Evolutionary conservation across 2,329 filamentous ascomycete species (phyloP).

Genomic region (Sarocladium kiliense): DNA sequence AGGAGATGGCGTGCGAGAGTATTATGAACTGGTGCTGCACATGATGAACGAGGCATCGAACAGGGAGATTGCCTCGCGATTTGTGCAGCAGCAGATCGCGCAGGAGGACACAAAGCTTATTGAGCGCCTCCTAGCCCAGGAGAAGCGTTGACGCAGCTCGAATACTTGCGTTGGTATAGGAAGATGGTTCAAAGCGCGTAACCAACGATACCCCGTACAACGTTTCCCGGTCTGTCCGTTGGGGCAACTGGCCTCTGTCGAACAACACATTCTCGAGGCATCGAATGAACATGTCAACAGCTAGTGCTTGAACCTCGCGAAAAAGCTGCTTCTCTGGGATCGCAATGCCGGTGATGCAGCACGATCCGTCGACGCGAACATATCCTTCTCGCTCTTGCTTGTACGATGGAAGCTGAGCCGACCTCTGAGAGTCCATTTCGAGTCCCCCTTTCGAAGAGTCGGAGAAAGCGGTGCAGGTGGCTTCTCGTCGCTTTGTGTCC

Average conservation of each 20-base stretch:
- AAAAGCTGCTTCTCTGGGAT: conserved; percentile 32
- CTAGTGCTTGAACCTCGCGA: conserved; percentile 39
- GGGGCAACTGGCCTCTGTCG: neutral
- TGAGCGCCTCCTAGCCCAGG: conserved; percentile 41
- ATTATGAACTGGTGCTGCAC: conserved; percentile 50
- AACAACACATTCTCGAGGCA: neutral
- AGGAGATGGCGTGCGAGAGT: conserved; percentile 56
- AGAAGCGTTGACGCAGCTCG: conserved; percentile 24
- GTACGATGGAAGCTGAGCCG: conserved; percentile 30
- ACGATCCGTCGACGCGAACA: conserved; percentile 11
- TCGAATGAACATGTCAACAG: neutral
- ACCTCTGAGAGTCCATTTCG: conserved; percentile 43
- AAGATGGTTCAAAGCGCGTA: too few species aligned
- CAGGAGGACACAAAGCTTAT: conserved; percentile 46
- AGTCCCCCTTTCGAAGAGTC: conserved; percentile 37
- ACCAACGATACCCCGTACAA: too few species aligned
- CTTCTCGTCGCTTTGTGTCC: conserved; percentile 52
- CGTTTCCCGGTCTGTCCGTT: too few species aligned
- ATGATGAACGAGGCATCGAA: conserved; percentile 32
- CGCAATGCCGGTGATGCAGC: conserved; percentile 16
- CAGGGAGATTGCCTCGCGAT: conserved; percentile 25
- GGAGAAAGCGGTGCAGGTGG: conserved; percentile 15
- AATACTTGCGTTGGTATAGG: too few species aligned
- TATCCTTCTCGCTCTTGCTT: conserved; percentile 17
- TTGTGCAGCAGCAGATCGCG: conserved; percentile 39